Percentiles rank a stretch among this genome's conserved stretches.
These are phyloP conservation scores for Fomitopsis pulvina DNA, from an alignment of 768 basidiomycete species.

Conservation along the genomic window DNA sequence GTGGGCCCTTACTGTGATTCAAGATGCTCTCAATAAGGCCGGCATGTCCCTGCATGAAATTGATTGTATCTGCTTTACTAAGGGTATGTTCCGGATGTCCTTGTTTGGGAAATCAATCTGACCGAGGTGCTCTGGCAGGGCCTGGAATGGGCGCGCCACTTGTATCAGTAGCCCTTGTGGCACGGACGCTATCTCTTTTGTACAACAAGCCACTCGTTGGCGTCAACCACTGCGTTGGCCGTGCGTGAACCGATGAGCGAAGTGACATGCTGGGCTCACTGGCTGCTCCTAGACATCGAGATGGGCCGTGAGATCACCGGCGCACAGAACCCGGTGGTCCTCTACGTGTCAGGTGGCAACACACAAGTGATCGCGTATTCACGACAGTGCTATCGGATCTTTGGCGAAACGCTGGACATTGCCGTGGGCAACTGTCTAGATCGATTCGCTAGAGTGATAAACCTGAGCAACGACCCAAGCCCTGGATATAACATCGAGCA, in stretches of 20 bases:
- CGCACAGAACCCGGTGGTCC: slow-evolving; percentile 90
- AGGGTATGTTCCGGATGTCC: slow-evolving; percentile 47
- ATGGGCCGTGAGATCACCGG: slow-evolving; percentile 96
- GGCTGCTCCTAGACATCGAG: slow-evolving; percentile 73
- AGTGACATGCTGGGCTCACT: not conserved
- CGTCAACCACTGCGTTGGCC: slow-evolving; percentile 99
- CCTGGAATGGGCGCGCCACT: slow-evolving; percentile 99
- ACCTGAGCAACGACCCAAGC: slow-evolving; percentile 90
- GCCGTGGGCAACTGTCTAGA: slow-evolving; percentile 99
- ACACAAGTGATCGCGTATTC: slow-evolving; percentile 99
- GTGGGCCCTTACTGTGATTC: slow-evolving; percentile 82
- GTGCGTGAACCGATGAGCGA: slow-evolving; percentile 42
- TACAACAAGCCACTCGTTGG: slow-evolving; percentile 90
- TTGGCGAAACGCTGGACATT: slow-evolving; percentile 97
- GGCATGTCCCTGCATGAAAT: slow-evolving; percentile 66
- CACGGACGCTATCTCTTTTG: slow-evolving; percentile 81
- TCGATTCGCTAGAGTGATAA: slow-evolving; percentile 92
- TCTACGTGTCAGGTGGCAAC: slow-evolving; percentile 98
- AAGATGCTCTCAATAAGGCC: slow-evolving; percentile 66
- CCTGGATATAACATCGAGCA: slow-evolving; percentile 98
- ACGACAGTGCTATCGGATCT: slow-evolving; percentile 94
- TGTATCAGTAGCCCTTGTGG: slow-evolving; percentile 91
- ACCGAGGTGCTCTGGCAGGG: slow-evolving; percentile 39
- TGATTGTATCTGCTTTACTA: slow-evolving; percentile 95
- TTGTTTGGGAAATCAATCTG: not conserved